These are phyloP conservation scores for Capsicum pubescens DNA, from an alignment of 257 asterid species.

Conservation along the genomic window DNA sequence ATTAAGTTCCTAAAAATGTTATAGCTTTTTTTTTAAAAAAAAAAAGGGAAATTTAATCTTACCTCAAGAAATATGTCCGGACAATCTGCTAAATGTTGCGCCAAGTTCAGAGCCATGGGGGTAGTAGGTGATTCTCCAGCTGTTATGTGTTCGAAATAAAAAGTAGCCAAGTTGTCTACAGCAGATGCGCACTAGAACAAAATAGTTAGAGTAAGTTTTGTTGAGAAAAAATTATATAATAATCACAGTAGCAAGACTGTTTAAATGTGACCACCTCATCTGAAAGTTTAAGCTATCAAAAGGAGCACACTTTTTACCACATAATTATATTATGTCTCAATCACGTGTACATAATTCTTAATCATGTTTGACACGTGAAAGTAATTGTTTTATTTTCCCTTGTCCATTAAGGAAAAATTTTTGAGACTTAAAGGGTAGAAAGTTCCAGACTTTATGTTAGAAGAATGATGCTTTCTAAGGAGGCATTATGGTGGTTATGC, in stretches of 20 bases:
- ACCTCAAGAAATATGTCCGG: slow-evolving; percentile 88
- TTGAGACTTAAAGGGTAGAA: too few species aligned
- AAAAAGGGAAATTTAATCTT: slow-evolving; percentile 39
- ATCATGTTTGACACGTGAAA: slow-evolving; percentile 20
- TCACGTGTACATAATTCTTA: not conserved
- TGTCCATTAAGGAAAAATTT: too few species aligned
- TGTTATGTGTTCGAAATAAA: slow-evolving; percentile 82
- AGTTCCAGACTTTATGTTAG: too few species aligned
- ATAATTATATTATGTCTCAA: not conserved
- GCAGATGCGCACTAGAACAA: slow-evolving; percentile 86
- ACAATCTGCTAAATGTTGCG: slow-evolving; percentile 82
- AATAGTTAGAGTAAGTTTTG: not conserved
- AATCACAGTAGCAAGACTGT: not conserved
- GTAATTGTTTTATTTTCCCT: not conserved
- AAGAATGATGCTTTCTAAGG: too few species aligned
- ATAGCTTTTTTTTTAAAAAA: not conserved
- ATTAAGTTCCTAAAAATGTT: not conserved
- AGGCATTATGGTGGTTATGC: too few species aligned
- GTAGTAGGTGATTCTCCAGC: slow-evolving; percentile 76
- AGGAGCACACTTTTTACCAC: not conserved
- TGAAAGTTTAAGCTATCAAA: not conserved
- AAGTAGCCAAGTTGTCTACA: slow-evolving; percentile 84
- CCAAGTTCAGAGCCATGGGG: slow-evolving; percentile 78
- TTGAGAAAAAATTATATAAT: not conserved
- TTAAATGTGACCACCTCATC: not conserved